A percentile compares a stretch with the other conserved stretches of the same genome.
phyloP scores from a whole-genome alignment of 2,329 filamentous ascomycete species.

The Celoporthe dispersa region DNA sequence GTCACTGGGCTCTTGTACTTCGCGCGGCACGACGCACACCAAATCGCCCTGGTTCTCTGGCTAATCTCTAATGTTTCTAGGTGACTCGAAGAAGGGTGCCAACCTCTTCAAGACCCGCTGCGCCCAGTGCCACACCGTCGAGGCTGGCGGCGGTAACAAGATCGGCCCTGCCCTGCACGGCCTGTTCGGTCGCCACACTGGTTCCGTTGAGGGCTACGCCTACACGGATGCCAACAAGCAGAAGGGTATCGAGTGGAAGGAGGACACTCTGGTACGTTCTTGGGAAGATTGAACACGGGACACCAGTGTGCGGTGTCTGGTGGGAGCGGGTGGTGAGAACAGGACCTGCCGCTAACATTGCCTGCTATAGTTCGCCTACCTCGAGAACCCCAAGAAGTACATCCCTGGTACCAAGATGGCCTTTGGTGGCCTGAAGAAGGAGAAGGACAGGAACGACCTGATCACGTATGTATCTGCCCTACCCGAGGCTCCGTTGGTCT shows the following conservation, averaged over 20 bases:
- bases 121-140: conserved; percentile 97
- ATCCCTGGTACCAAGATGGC: conserved; percentile 99
- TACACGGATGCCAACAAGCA: conserved; percentile 99
- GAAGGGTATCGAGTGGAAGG: conserved; percentile 88
- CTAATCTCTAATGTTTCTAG: conserved; percentile 49
- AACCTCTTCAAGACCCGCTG: conserved; percentile 99
- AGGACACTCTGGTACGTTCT: conserved; percentile 75
- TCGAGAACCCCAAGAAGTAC: conserved; percentile 99
- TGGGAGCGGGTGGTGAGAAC: background rate
- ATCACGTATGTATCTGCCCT: conserved; percentile 74
- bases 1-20: background rate
- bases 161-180: conserved; percentile 96
- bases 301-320: background rate
- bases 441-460: conserved; percentile 98
- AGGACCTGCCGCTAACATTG: conserved; percentile 8
- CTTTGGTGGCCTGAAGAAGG: conserved; percentile 99
- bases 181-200: conserved; percentile 95
- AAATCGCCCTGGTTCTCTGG: background rate
- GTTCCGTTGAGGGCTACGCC: conserved; percentile 86
- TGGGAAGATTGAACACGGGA: background rate
- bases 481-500: background rate
- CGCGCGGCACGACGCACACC: too few species aligned
- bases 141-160: conserved; percentile 92
- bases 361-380: conserved; percentile 76
- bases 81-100: conserved; percentile 95